phyloP scores from a whole-genome alignment of 2,329 filamentous ascomycete genomes.

The Hypoxylon rubiginosum region DNA sequence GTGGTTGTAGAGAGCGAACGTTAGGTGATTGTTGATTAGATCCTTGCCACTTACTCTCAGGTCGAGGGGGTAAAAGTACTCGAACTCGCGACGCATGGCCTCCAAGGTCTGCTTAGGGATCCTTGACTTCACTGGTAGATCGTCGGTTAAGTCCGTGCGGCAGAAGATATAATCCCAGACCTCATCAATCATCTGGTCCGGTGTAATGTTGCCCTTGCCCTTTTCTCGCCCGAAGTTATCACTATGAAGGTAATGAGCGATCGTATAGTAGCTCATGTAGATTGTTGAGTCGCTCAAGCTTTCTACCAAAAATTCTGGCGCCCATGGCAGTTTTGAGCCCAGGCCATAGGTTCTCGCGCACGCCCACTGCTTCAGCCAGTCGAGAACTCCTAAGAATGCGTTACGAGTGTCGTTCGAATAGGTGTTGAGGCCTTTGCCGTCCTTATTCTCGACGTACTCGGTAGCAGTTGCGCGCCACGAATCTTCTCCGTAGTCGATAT shows the following conservation, averaged over 20 bases:
- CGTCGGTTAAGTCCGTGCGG: constrained; percentile 76
- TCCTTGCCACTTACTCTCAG: constrained; percentile 92
- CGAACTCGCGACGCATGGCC: constrained; percentile 89
- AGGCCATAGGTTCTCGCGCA: constrained; percentile 92
- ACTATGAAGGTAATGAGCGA: constrained; percentile 77
- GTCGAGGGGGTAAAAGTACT: constrained; percentile 97
- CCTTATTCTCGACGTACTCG: constrained; percentile 76
- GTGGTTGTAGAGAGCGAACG: constrained; percentile 96
- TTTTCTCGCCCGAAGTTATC: constrained; percentile 86
- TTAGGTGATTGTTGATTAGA: constrained; percentile 92
- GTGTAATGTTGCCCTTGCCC: constrained; percentile 76
- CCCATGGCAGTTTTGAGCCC: constrained; percentile 95
- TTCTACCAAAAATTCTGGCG: constrained; percentile 90
- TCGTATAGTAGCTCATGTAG: constrained; percentile 87
- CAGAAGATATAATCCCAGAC: constrained; percentile 97
- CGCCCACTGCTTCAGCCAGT: constrained; percentile 97
- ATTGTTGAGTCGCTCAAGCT: constrained; percentile 91
- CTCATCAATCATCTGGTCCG: constrained; percentile 93
- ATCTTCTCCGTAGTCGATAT: constrained; percentile 94
- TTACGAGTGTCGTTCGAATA: constrained; percentile 69
- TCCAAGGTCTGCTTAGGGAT: constrained; percentile 82
- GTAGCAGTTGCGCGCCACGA: constrained; percentile 85
- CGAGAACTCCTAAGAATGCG: constrained; percentile 85
- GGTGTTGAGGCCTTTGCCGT: constrained; percentile 79
- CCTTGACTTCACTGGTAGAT: constrained; percentile 73